Percentiles rank a stretch among this genome's conserved stretches.
Evolutionary conservation across 768 basidiomycete species (phyloP).

Genomic region (Rhodotorula graminis): DNA sequence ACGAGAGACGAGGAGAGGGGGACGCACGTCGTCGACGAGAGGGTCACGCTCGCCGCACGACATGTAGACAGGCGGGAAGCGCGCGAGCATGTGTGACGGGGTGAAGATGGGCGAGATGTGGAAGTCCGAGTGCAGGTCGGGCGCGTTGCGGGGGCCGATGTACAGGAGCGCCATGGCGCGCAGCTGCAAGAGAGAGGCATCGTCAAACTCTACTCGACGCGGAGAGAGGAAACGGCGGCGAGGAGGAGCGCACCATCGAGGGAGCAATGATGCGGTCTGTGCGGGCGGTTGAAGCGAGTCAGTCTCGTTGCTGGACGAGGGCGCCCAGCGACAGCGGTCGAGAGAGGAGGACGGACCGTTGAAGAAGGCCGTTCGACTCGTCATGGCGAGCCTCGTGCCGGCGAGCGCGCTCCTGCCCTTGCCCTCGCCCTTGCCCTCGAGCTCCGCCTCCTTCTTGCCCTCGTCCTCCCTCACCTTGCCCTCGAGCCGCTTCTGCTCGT

Average conservation of each 20-base stretch:
- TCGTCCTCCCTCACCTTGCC: constrained; percentile 42
- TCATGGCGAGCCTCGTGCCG: constrained; percentile 41
- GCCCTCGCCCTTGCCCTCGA: constrained; percentile 47
- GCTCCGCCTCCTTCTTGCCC: constrained; percentile 31
- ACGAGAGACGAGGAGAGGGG: too few relatives aligned
- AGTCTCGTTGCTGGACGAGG: background rate
- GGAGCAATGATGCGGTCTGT: constrained; percentile 69
- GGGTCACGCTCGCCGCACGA: constrained; percentile 94
- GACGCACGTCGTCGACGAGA: constrained; percentile 73
- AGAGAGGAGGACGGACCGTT: constrained; percentile 54
- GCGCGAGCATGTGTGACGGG: constrained; percentile 72
- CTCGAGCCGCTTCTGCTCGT: constrained; percentile 54
- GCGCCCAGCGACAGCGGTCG: too few relatives aligned
- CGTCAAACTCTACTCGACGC: background rate
- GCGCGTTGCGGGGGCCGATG: constrained; percentile 86
- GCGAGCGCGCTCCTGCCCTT: constrained; percentile 43
- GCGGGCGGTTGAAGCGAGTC: background rate
- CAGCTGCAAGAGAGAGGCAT: constrained; percentile 60
- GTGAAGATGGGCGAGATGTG: constrained; percentile 91
- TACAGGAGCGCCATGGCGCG: constrained; percentile 77
- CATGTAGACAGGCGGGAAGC: constrained; percentile 89
- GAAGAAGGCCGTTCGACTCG: constrained; percentile 42
- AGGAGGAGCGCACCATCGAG: constrained; percentile 69
- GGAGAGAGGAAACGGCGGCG: background rate
- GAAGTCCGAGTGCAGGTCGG: constrained; percentile 92